Evolutionary conservation across 805 yeast genomes (phyloP).

Genomic region (Nematodospora valgi): DNA sequence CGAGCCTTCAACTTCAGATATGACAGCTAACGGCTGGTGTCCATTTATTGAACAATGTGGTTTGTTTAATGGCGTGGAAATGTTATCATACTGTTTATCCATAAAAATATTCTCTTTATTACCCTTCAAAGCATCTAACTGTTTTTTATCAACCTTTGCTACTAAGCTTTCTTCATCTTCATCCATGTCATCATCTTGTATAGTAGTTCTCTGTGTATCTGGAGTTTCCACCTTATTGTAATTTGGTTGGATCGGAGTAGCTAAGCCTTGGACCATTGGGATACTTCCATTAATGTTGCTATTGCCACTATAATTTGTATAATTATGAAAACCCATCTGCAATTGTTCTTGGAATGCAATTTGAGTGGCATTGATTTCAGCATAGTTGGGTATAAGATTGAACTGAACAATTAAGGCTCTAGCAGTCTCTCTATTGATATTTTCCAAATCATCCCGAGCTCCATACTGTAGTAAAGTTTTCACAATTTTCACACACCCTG

Average conservation of each 20-base stretch:
- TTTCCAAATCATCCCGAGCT: slow-evolving; percentile 55
- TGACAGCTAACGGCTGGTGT: slow-evolving; percentile 28
- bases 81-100: slow-evolving; percentile 28
- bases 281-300: background rate
- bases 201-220: slow-evolving; percentile 43
- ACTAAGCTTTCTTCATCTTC: slow-evolving; percentile 25
- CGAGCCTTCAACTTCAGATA: slow-evolving; percentile 31
- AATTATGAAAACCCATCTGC: slow-evolving; percentile 4
- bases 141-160: slow-evolving; percentile 33
- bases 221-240: slow-evolving; percentile 33
- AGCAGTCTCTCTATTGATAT: slow-evolving; percentile 43
- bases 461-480: slow-evolving; percentile 83
- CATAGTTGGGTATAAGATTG: slow-evolving; percentile 21
- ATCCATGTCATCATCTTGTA: slow-evolving; percentile 40
- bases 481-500: slow-evolving; percentile 69
- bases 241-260: slow-evolving; percentile 28
- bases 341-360: slow-evolving; percentile 4
- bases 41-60: no score
- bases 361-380: background rate
- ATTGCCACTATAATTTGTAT: slow-evolving; percentile 5
- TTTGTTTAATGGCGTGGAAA: slow-evolving; percentile 30
- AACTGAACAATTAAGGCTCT: slow-evolving; percentile 40
- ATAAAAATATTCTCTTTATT: slow-evolving; percentile 49
- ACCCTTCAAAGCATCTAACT: slow-evolving; percentile 25
- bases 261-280: slow-evolving; percentile 13